These are phyloP conservation scores for Exserohilum rostratum DNA, from an alignment of 2,329 filamentous ascomycete genomes.

Conservation along the genomic window DNA sequence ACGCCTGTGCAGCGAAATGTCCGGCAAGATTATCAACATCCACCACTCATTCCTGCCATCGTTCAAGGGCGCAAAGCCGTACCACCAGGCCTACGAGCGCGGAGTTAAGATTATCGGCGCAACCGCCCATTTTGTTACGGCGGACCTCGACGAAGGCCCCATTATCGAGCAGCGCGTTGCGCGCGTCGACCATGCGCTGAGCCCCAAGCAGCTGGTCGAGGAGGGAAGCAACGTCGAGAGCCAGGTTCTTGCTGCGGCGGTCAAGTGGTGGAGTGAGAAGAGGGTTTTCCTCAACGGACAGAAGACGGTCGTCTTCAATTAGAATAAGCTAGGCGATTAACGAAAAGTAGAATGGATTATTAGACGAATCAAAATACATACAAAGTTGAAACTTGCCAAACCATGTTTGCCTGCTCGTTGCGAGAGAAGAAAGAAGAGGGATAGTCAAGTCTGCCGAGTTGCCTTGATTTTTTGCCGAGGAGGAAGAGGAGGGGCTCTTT, in stretches of 20 bases:
- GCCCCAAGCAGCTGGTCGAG: conserved; percentile 75
- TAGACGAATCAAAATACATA: not conserved
- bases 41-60: conserved; percentile 85
- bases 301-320: conserved; percentile 80
- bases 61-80: conserved; percentile 88
- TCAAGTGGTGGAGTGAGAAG: conserved; percentile 83
- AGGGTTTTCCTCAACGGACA: conserved; percentile 77
- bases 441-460: not conserved
- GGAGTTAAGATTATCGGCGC: conserved; percentile 90
- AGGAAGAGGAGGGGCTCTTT: too few species aligned
- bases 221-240: conserved; percentile 85
- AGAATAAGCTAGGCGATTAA: not conserved
- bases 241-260: conserved; percentile 78
- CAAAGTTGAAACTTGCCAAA: not conserved
- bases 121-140: conserved; percentile 85
- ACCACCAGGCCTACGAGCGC: conserved; percentile 84
- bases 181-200: conserved; percentile 77
- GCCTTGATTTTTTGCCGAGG: too few species aligned
- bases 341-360: not conserved
- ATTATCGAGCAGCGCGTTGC: conserved; percentile 86
- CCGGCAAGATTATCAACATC: conserved; percentile 88
- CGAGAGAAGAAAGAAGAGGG: not conserved
- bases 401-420: not conserved
- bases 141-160: conserved; percentile 82
- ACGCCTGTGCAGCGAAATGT: conserved; percentile 76